Percentiles rank a stretch among this genome's conserved stretches.
These are phyloP conservation scores for Nakataea oryzae DNA, from an alignment of 2,329 filamentous ascomycete species.

Conservation along the genomic window DNA sequence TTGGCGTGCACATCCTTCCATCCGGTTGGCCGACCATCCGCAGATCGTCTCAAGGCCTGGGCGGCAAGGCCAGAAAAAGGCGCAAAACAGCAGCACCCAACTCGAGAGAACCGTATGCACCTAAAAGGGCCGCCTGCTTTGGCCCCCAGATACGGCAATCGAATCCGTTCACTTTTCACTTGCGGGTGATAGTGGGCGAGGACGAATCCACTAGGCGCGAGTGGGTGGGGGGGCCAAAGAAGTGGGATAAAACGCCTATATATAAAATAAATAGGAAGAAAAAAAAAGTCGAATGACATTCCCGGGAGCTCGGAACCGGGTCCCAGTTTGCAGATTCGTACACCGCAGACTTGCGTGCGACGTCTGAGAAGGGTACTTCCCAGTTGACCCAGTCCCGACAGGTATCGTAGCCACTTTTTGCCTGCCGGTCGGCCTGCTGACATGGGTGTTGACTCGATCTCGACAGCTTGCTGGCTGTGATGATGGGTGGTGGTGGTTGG, in stretches of 20 bases:
- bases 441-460: background rate
- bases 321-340: background rate
- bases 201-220: too few species aligned
- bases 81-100: background rate
- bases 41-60: background rate
- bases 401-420: background rate
- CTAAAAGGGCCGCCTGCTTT: background rate
- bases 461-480: background rate
- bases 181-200: background rate
- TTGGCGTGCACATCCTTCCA: background rate
- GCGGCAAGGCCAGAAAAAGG: background rate
- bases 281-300: background rate
- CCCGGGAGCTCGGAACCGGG: background rate
- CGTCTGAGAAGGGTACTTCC: background rate
- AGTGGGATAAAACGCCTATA: background rate
- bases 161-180: too few species aligned
- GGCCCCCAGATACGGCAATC: too few species aligned
- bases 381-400: too few species aligned
- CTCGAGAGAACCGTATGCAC: background rate
- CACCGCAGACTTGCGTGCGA: background rate
- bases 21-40: background rate
- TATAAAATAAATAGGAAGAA: too few species aligned
- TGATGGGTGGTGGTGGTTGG: background rate
- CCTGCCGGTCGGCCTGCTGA: too few species aligned
- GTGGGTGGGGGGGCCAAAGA: background rate